A percentile compares a stretch with the other conserved stretches of the same genome.
These are phyloP conservation scores for Hypsizygus ulmarius DNA, from an alignment of 1,284 basidiomycete genomes.

Conservation along the genomic window DNA sequence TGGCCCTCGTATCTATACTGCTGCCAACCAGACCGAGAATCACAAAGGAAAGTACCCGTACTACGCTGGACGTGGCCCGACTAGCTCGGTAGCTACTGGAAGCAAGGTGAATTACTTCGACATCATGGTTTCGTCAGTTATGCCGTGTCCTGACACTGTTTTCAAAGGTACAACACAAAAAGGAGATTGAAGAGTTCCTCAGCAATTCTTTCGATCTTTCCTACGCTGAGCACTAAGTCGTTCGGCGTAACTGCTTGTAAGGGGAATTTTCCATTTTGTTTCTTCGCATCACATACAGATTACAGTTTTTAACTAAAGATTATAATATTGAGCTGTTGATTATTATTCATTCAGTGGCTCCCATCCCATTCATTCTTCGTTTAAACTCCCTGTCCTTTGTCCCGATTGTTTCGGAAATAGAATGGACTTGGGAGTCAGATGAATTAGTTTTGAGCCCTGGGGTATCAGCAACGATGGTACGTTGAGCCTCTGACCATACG, in stretches of 20 bases:
- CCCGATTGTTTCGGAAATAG: too few relatives aligned
- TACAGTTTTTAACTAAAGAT: too few relatives aligned
- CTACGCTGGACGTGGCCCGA: conserved; percentile 87
- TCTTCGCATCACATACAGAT: too few relatives aligned
- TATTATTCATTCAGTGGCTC: too few relatives aligned
- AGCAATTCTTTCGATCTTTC: conserved; percentile 48
- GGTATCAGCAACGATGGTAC: too few relatives aligned
- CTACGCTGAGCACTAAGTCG: conserved; percentile 7
- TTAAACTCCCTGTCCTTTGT: too few relatives aligned
- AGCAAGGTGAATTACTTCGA: conserved; percentile 59
- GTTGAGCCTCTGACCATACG: too few relatives aligned
- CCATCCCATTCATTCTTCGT: too few relatives aligned
- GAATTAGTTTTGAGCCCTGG: too few relatives aligned
- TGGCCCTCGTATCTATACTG: conserved; percentile 83
- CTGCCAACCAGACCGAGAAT: conserved; percentile 80
- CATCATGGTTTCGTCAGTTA: background rate
- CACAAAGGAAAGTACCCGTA: conserved; percentile 88
- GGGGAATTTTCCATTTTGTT: too few relatives aligned
- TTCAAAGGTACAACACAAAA: conserved; percentile 72
- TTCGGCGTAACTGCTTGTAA: background rate
- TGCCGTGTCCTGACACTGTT: conserved; percentile 3
- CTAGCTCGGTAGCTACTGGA: conserved; percentile 87
- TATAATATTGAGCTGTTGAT: too few relatives aligned
- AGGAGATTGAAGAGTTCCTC: conserved; percentile 78
- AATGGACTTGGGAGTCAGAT: too few relatives aligned